Percentiles rank a stretch among this genome's conserved stretches.
phyloP scores from a whole-genome alignment of 371 early-diverging fungal species.

The Zychaea mexicana region DNA sequence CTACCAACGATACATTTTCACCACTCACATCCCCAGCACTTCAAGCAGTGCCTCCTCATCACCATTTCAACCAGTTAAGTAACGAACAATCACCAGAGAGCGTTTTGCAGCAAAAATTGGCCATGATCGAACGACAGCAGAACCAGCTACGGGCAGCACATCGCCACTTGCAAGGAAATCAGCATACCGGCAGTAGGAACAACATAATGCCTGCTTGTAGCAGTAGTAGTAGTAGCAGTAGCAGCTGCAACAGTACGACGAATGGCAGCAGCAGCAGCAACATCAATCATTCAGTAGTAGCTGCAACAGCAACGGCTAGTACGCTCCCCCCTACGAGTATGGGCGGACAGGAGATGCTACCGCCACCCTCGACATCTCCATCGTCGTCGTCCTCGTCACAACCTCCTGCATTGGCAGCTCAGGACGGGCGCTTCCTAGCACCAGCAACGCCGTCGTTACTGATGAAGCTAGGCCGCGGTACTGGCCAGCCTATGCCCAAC shows the following conservation, averaged over 20 bases:
- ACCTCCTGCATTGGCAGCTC: constrained; percentile 4
- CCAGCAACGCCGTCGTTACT: constrained; percentile 69
- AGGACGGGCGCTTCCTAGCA: constrained; percentile 24
- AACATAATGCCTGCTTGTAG: neutral
- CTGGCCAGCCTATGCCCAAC: constrained; percentile 5
- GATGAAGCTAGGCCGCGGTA: constrained; percentile 61
- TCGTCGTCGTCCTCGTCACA: constrained; percentile 4
- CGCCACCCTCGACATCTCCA: constrained; percentile 1
- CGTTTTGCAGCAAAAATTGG: constrained; percentile 42
- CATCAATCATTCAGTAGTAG: constrained; percentile 12
- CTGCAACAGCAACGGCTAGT: constrained; percentile 3
- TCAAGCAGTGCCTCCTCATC: constrained; percentile 43
- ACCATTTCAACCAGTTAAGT: constrained; percentile 4
- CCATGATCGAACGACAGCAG: constrained; percentile 51
- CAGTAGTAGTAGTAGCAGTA: neutral
- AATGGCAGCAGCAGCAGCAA: neutral
- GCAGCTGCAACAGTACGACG: neutral
- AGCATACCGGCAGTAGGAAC: neutral
- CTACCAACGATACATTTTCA: constrained; percentile 53
- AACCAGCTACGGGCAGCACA: constrained; percentile 45
- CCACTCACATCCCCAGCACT: constrained; percentile 75
- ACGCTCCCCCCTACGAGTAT: constrained; percentile 9
- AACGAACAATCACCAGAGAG: constrained; percentile 12
- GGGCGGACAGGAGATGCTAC: neutral
- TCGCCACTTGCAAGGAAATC: constrained; percentile 19